Conservation (phyloP, 164 flowering plant genomes). For the Magnolia kwangsiensis region DNA sequence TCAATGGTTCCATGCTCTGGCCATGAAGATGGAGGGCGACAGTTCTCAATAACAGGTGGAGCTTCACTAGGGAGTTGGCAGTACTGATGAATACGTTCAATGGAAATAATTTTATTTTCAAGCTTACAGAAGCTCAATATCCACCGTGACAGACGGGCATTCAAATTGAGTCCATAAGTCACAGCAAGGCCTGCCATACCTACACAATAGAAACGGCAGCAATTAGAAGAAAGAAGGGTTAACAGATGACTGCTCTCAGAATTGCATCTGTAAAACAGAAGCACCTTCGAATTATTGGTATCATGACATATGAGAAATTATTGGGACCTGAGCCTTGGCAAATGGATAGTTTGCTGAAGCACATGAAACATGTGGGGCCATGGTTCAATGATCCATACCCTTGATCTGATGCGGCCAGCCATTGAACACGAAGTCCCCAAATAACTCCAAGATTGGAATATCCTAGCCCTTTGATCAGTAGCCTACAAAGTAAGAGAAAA, state of each 20-base stretch:
- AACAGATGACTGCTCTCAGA: not conserved
- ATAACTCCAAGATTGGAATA: too few relatives aligned
- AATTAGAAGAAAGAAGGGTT: conserved; percentile 7
- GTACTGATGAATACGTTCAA: conserved; percentile 92
- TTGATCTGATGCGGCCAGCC: too few relatives aligned
- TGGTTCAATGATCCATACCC: too few relatives aligned
- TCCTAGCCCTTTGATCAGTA: too few relatives aligned
- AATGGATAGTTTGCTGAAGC: not conserved
- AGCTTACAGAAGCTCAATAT: conserved; percentile 98
- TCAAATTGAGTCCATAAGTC: conserved; percentile 92
- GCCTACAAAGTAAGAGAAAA: too few relatives aligned
- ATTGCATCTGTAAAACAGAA: not conserved
- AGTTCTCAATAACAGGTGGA: conserved; percentile 66
- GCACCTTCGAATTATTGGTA: not conserved
- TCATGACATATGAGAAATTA: not conserved
- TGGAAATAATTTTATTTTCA: conserved; percentile 95
- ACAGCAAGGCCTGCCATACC: conserved; percentile 99
- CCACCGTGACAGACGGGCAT: conserved; percentile 94
- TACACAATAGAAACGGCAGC: conserved; percentile 22
- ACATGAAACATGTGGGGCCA: too few relatives aligned
- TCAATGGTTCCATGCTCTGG: conserved; percentile 83
- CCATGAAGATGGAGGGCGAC: conserved; percentile 81
- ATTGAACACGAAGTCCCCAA: too few relatives aligned
- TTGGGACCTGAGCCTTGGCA: not conserved
- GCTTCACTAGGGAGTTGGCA: conserved; percentile 86